Evolutionary conservation across 371 early-diverging fungal genomes (phyloP).

Genomic region (Mortierella sp.): DNA sequence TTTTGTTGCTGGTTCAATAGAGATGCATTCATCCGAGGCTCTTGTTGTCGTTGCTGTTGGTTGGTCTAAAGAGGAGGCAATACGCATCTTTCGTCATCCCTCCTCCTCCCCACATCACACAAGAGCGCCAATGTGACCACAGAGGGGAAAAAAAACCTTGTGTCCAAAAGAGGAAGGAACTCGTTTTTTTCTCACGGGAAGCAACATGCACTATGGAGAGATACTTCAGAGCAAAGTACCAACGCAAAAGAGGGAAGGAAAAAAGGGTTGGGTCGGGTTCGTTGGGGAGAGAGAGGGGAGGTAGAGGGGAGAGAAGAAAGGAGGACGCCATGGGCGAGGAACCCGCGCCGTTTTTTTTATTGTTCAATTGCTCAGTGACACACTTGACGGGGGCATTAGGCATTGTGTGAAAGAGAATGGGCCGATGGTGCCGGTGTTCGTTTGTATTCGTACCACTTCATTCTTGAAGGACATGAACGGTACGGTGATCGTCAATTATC

Average conservation of each 20-base stretch:
- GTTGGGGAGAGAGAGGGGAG: slow-evolving; percentile 1
- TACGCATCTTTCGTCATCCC: neutral
- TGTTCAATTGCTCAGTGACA: slow-evolving; percentile 8
- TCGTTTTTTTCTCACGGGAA: slow-evolving; percentile 16
- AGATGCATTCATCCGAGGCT: neutral
- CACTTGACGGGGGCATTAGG: neutral
- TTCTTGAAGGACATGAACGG: neutral
- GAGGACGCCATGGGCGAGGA: neutral
- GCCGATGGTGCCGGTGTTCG: neutral
- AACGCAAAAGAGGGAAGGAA: neutral
- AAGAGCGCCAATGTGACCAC: neutral
- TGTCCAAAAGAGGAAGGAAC: slow-evolving; percentile 23
- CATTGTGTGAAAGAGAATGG: neutral
- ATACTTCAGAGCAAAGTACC: neutral
- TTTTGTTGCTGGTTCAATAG: neutral
- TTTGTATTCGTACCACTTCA: neutral
- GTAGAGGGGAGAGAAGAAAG: neutral
- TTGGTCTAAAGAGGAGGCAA: neutral
- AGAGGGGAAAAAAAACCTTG: neutral
- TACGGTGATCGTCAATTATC: neutral
- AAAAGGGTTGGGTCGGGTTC: slow-evolving; percentile 2
- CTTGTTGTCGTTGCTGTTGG: neutral
- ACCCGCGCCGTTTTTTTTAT: slow-evolving; percentile 1
- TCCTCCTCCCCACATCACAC: neutral
- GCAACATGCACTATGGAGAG: neutral